Percentiles rank a stretch among this genome's conserved stretches.
Conservation (phyloP, 1,284 basidiomycete genomes). For the Boletus sp. region DNA sequence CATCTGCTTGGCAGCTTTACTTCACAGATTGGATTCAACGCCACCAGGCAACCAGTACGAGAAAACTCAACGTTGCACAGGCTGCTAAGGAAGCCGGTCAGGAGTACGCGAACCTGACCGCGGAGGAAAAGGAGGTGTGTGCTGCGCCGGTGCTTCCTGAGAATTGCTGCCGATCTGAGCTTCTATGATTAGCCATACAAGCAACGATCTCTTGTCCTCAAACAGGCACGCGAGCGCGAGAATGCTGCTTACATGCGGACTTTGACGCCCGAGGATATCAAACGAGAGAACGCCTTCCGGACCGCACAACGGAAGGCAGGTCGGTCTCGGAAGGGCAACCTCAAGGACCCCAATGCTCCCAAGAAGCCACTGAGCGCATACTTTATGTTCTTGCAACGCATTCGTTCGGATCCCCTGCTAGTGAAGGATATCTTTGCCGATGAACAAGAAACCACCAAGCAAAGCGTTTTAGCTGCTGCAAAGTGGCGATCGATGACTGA, state of each 20-base stretch:
- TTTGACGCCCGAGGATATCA: slow-evolving; percentile 93
- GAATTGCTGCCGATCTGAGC: slow-evolving; percentile 32
- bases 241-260: slow-evolving; percentile 84
- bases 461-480: slow-evolving; percentile 90
- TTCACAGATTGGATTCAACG: slow-evolving; percentile 95
- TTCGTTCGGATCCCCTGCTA: slow-evolving; percentile 70
- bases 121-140: slow-evolving; percentile 79
- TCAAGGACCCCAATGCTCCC: slow-evolving; percentile 96
- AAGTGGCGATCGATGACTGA: slow-evolving; percentile 92
- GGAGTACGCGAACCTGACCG: slow-evolving; percentile 79
- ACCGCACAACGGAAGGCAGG: slow-evolving; percentile 92
- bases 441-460: slow-evolving; percentile 92
- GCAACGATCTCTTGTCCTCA: slow-evolving; percentile 77
- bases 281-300: slow-evolving; percentile 88
- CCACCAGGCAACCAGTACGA: slow-evolving; percentile 74
- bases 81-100: slow-evolving; percentile 94
- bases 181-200: slow-evolving; percentile 67
- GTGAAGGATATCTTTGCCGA: slow-evolving; percentile 86
- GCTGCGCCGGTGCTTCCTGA: slow-evolving; percentile 30
- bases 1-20: slow-evolving; percentile 96
- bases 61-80: slow-evolving; percentile 93
- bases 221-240: slow-evolving; percentile 82
- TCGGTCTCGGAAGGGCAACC: slow-evolving; percentile 90
- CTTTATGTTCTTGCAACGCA: slow-evolving; percentile 92
- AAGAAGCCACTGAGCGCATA: slow-evolving; percentile 96